These are phyloP conservation scores for Beauveria pseudobassiana DNA, from an alignment of 2,329 filamentous ascomycete species.

Conservation along the genomic window DNA sequence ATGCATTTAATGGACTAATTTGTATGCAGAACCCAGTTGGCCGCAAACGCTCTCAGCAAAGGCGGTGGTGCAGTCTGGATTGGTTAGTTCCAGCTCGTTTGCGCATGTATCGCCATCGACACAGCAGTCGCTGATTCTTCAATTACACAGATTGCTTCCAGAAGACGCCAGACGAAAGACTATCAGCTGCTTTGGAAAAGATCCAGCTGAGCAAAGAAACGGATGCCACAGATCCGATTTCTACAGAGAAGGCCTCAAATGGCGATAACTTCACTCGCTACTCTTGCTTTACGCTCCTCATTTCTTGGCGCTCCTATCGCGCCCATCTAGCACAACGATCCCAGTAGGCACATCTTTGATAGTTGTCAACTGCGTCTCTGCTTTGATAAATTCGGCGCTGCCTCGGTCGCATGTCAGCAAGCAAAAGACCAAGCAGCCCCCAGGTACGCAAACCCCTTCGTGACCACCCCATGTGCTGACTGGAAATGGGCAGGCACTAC, in stretches of 20 bases:
- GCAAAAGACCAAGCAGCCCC: conserved; percentile 29
- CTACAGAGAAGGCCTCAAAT: conserved; percentile 16
- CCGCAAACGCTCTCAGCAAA: conserved; percentile 53
- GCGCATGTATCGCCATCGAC: neutral
- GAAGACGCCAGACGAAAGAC: conserved; percentile 23
- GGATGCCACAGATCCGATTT: conserved; percentile 6
- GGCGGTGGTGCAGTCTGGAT: conserved; percentile 70
- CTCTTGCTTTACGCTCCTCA: conserved; percentile 56
- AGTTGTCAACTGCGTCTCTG: conserved; percentile 71
- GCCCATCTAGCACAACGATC: conserved; percentile 57
- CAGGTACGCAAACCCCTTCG: conserved; percentile 24
- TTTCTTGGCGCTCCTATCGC: conserved; percentile 65
- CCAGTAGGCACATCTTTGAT: conserved; percentile 58
- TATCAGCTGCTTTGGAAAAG: conserved; percentile 20
- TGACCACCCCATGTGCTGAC: neutral
- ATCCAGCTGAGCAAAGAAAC: conserved; percentile 12
- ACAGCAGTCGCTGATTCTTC: conserved; percentile 1
- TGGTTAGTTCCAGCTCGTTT: conserved; percentile 45
- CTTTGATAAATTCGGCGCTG: conserved; percentile 69
- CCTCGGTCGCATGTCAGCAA: conserved; percentile 47
- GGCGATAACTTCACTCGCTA: conserved; percentile 38
- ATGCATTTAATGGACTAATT: conserved; percentile 9
- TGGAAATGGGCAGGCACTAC: conserved; percentile 24
- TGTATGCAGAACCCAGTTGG: conserved; percentile 59
- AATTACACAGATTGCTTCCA: conserved; percentile 40